A percentile compares a stretch with the other conserved stretches of the same genome.
phyloP scores from a whole-genome alignment of 1,284 basidiomycete species.

The Agroathelia rolfsii region DNA sequence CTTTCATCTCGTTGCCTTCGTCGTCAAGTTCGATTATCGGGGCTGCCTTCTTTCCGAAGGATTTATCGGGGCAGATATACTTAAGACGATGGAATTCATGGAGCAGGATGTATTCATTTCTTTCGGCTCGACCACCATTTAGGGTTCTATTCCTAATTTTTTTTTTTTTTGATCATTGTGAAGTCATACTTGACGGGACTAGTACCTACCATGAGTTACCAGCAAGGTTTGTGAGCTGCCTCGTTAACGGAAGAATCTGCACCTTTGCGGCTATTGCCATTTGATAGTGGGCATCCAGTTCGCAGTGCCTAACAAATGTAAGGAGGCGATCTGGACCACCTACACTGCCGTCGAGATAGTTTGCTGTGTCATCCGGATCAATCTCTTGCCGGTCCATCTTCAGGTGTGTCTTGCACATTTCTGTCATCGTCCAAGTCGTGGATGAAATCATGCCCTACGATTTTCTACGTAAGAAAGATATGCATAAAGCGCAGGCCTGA shows the following conservation, averaged over 20 bases:
- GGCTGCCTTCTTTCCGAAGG: slow-evolving; percentile 64
- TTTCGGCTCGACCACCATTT: slow-evolving; percentile 92
- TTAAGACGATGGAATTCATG: slow-evolving; percentile 97
- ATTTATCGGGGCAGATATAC: slow-evolving; percentile 95
- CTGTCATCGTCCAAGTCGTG: slow-evolving; percentile 95
- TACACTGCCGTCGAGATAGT: slow-evolving; percentile 82
- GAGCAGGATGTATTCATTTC: slow-evolving; percentile 97
- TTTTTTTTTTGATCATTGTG: neutral
- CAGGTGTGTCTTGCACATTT: slow-evolving; percentile 91
- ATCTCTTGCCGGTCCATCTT: slow-evolving; percentile 84
- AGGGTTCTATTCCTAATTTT: slow-evolving; percentile 80
- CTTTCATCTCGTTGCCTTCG: slow-evolving; percentile 41
- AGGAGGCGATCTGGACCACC: slow-evolving; percentile 73
- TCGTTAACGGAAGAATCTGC: slow-evolving; percentile 83
- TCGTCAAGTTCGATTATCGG: slow-evolving; percentile 59
- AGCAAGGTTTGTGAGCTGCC: slow-evolving; percentile 93
- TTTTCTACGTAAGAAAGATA: neutral
- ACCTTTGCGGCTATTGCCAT: slow-evolving; percentile 93
- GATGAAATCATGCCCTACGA: slow-evolving; percentile 84
- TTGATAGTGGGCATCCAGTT: slow-evolving; percentile 90
- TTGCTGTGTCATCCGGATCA: slow-evolving; percentile 90
- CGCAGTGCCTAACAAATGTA: slow-evolving; percentile 87
- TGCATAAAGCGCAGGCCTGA: slow-evolving; percentile 3
- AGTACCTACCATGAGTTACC: slow-evolving; percentile 85
- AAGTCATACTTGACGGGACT: slow-evolving; percentile 3